These are phyloP conservation scores for Biscutella laevigata DNA, from an alignment of 441 rosid species.

Conservation along the genomic window DNA sequence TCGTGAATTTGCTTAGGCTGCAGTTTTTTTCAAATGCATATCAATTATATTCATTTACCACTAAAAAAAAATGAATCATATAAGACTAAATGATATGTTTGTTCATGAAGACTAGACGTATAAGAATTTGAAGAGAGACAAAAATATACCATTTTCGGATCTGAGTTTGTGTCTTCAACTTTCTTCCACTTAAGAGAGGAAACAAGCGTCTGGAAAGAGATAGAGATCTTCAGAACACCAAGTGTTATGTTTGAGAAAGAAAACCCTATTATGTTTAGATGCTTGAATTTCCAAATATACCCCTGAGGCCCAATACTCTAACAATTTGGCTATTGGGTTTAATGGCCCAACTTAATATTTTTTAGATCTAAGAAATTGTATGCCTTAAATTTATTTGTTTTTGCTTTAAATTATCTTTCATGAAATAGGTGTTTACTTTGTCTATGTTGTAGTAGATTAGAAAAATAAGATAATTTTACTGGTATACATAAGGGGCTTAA, in stretches of 20 bases:
- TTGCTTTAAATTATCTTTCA: no score
- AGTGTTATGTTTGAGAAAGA: slow-evolving; percentile 6
- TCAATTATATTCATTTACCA: no score
- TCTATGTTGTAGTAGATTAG: no score
- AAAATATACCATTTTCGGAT: slow-evolving; percentile 21
- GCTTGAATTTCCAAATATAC: background rate
- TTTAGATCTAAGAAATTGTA: no score
- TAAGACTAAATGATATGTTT: background rate
- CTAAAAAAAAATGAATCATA: background rate
- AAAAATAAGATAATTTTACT: no score
- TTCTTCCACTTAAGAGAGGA: background rate
- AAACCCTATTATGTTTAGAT: slow-evolving; percentile 15
- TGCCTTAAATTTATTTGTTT: no score
- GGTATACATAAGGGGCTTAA: no score
- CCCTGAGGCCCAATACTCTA: slow-evolving; percentile 13
- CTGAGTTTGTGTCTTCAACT: slow-evolving; percentile 15
- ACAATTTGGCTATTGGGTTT: background rate
- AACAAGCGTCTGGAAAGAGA: background rate
- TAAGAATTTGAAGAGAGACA: background rate
- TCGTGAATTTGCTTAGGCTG: slow-evolving; percentile 70
- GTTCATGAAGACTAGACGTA: background rate
- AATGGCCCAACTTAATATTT: slow-evolving; percentile 12
- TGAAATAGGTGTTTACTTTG: no score
- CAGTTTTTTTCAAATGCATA: no score
- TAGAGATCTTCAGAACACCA: background rate